phyloP scores from a whole-genome alignment of 73 alveolate genomes.

The Breviolum minutum region DNA sequence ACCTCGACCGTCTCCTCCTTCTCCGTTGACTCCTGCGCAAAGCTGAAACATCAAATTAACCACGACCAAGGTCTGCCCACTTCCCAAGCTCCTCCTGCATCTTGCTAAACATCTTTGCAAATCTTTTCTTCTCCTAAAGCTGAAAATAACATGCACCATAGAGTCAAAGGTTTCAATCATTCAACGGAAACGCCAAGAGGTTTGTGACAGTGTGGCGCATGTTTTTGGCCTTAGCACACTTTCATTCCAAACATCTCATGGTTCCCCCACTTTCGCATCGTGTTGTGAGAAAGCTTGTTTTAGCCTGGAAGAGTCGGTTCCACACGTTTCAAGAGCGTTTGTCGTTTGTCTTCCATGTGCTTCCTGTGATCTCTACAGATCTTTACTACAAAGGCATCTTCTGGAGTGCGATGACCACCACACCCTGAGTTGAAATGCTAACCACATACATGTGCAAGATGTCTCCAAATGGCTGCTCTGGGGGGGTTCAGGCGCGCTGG shows the following conservation, averaged over 20 bases:
- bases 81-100: slow-evolving; percentile 49
- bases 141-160: neutral
- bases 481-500: too few species aligned
- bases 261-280: slow-evolving; percentile 18
- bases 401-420: too few species aligned
- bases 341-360: too few species aligned
- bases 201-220: neutral
- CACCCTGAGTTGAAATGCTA: too few species aligned
- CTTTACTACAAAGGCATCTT: too few species aligned
- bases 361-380: too few species aligned
- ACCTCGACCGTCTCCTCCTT: neutral
- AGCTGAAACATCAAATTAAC: neutral
- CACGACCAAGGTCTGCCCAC: neutral
- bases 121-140: slow-evolving; percentile 59
- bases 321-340: neutral
- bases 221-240: too few species aligned
- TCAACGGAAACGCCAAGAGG: neutral
- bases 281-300: slow-evolving; percentile 93
- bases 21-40: neutral
- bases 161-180: too few species aligned
- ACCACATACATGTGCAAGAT: too few species aligned
- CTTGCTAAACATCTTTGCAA: slow-evolving; percentile 81
- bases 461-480: too few species aligned
- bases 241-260: too few species aligned
- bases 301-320: neutral